Evolutionary conservation across 2,329 filamentous ascomycete genomes (phyloP), one percentile per base, ranked within the genome.

Genomic region (Phoma sp.): DNA sequence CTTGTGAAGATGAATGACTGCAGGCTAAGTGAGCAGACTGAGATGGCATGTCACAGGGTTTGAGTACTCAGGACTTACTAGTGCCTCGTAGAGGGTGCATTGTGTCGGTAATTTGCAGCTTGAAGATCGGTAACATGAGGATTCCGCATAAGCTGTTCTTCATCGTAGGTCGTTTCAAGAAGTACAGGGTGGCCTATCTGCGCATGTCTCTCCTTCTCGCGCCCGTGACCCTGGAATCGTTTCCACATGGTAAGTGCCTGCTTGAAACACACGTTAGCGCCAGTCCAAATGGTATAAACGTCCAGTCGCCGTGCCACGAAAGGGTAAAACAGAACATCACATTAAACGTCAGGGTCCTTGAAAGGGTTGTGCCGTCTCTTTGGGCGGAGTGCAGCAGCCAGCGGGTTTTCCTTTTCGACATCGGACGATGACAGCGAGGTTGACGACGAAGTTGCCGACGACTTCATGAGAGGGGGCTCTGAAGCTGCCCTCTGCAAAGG

Each of bases 241-340:
- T 83, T 82, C 82, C 82, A 85, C 83, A 85, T 75, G 36, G 32
- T 45, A 32, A 44, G 57, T 55, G 51, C 58, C 69, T 73, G 60
- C 50, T 65, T 63, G 56, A 67, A 69, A 64, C 62, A 51, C 44
- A 43, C 3, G 50, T 74, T 71, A 73, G 71, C 61, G 50, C 39
- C 36, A 49, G 47, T 44, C 38, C 33, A 37, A 40, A 43, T 49
- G 27, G 32, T 50, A 52, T 45, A 63, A 47, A 51, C 48, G 29
- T 21, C n/a, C 39, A 35, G 31, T 36, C 40, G 38, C 39, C 48
- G 50, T 38, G 55, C 49, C 55, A 51, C 50, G 38, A 46, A 36
- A 35, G 32, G 45, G 38, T 40, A 47, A 29, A 36, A 33, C 19
- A 37, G 19, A 33, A 51, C 33, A 43, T 43, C 32, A 50, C 15